These are phyloP conservation scores for Citrullus amarus DNA, from an alignment of 306 rosid species.

Conservation along the genomic window DNA sequence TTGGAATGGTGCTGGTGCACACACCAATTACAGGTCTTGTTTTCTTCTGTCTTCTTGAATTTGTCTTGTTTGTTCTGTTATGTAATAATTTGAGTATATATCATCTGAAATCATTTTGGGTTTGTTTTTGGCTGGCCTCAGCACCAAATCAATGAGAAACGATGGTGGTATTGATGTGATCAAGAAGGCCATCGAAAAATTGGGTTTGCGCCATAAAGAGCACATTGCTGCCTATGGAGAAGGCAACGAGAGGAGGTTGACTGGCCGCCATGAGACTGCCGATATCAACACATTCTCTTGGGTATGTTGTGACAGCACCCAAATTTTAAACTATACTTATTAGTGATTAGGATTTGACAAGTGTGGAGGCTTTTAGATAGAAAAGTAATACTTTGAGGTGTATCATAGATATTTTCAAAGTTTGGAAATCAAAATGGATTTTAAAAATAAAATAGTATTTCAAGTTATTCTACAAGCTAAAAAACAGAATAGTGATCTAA, in stretches of 20 bases:
- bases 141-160: conserved; percentile 39
- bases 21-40: conserved; percentile 38
- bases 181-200: conserved; percentile 40
- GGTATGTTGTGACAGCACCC: conserved; percentile 12
- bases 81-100: neutral
- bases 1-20: conserved; percentile 58
- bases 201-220: conserved; percentile 30
- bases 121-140: neutral
- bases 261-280: conserved; percentile 54
- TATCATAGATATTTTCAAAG: too few relatives aligned
- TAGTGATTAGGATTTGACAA: too few relatives aligned
- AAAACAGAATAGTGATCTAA: too few relatives aligned
- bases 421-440: too few relatives aligned
- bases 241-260: conserved; percentile 51
- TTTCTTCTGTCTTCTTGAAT: neutral
- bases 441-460: too few relatives aligned
- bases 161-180: conserved; percentile 35
- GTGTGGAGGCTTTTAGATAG: too few relatives aligned
- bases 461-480: too few relatives aligned
- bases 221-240: conserved; percentile 45
- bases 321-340: too few relatives aligned
- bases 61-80: neutral
- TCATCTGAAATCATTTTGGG: neutral
- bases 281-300: conserved; percentile 40
- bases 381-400: too few relatives aligned